Evolutionary conservation across 2,329 filamentous ascomycete species (phyloP).

Genomic region (Phyllosticta citribraziliensis): DNA sequence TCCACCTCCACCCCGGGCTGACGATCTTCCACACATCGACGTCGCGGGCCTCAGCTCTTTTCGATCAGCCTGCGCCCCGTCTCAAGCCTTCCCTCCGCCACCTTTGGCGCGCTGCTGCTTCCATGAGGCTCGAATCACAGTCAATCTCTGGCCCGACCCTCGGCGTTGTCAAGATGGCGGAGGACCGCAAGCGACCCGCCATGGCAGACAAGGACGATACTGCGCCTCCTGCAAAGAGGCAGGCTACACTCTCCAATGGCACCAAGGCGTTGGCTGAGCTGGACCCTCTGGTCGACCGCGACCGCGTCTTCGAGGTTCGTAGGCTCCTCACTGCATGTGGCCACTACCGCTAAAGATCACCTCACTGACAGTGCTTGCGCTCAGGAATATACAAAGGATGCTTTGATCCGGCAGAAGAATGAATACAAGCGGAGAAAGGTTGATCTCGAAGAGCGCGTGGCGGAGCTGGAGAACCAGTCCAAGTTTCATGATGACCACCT

Average conservation of each 20-base stretch:
- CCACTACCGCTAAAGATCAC: conserved; percentile 23
- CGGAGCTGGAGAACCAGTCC: conserved; percentile 67
- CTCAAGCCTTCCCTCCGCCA: conserved; percentile 1
- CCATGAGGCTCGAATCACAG: conserved; percentile 70
- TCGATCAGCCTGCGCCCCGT: neutral
- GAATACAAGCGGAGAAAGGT: conserved; percentile 90
- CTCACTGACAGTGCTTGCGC: conserved; percentile 13
- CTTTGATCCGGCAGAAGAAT: conserved; percentile 93
- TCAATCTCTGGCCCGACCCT: conserved; percentile 61
- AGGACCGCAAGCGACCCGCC: conserved; percentile 96
- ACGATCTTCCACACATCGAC: conserved; percentile 3
- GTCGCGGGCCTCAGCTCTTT: conserved; percentile 4
- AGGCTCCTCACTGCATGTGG: conserved; percentile 7
- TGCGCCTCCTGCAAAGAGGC: conserved; percentile 83
- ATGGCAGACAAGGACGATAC: conserved; percentile 69
- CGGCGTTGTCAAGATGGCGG: conserved; percentile 79
- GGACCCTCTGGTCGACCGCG: conserved; percentile 31
- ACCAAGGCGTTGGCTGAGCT: conserved; percentile 54
- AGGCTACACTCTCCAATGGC: conserved; percentile 70
- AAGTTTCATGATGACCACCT: conserved; percentile 87
- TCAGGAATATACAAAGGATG: conserved; percentile 88
- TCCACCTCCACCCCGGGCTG: neutral
- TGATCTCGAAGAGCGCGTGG: conserved; percentile 69
- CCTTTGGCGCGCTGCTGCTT: conserved; percentile 43
- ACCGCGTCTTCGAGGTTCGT: conserved; percentile 51